Conservation (phyloP, 768 basidiomycete species). For the Pisolithus albus region DNA sequence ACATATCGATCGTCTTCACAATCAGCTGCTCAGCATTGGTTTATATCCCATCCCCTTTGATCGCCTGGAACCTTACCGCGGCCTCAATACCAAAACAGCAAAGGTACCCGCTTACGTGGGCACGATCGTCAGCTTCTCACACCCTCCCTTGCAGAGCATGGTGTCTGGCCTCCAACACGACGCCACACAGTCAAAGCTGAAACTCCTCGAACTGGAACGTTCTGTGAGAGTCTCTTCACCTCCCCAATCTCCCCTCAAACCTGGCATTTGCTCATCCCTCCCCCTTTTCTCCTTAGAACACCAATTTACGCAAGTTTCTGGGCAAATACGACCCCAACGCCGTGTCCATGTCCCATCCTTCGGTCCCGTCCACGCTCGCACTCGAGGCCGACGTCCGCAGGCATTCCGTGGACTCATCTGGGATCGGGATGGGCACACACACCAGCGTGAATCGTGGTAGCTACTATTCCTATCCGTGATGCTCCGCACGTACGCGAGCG, state of each 20-base stretch:
- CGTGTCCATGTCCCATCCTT: constrained; percentile 15
- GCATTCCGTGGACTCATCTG: constrained; percentile 27
- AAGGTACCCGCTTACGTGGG: constrained; percentile 39
- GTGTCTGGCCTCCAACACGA: constrained; percentile 67
- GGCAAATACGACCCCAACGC: constrained; percentile 18
- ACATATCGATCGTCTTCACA: constrained; percentile 63
- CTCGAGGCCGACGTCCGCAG: constrained; percentile 30
- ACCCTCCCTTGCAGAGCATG: constrained; percentile 49
- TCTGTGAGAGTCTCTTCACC: constrained; percentile 42
- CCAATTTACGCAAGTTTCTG: constrained; percentile 27
- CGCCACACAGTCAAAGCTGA: constrained; percentile 49
- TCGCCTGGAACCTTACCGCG: constrained; percentile 56
- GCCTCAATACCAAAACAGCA: constrained; percentile 70
- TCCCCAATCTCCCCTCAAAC: constrained; percentile 6
- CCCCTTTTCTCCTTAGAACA: constrained; percentile 14
- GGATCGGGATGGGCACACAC: constrained; percentile 25
- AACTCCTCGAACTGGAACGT: constrained; percentile 62
- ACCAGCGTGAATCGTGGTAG: background rate
- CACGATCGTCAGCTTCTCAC: background rate
- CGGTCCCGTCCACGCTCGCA: constrained; percentile 20
- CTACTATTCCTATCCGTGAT: constrained; percentile 6
- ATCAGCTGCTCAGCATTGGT: constrained; percentile 45
- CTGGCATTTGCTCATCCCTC: background rate
- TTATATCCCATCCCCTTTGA: constrained; percentile 51
- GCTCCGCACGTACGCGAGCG: no score